Base-by-base conservation (phyloP, 2,329 filamentous ascomycete species). In the Colletotrichum salicis region DNA sequence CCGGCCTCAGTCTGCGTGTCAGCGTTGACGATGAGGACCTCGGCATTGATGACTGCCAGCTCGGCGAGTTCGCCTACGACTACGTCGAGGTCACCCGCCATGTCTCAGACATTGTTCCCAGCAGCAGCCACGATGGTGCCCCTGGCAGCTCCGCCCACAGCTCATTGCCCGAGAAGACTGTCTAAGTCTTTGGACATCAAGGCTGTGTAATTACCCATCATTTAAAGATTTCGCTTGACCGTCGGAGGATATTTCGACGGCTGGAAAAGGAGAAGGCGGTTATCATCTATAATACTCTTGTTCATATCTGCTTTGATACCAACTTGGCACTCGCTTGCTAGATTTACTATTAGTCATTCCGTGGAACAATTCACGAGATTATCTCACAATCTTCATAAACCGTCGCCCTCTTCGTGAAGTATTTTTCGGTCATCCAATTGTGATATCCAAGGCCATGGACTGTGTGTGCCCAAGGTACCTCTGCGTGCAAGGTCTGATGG, bases 51-150 rank as follows among this genome's bases (percentile, higher is more conserved):
- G 92, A 94, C 77, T 88, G 89, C 79, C 91, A 95, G 84, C 90
- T 94, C 63, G 93, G 93, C 81, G 93, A 95, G 83, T 95, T 95
- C 78, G 93, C 93, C 33, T 95, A 94, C 84, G 93, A 95, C 80
- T 95, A 95, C 80, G 93, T 95, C 76, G 93, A 95, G 88, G 79
- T 90, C 59, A 86, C 85, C 52, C 85, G 88, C 67, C 92, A 95
- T 76, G 89, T 95, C 67, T 83, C 81, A 71, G 86, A 83, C 48
- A 73, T 75, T n/a, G 56, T 75, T 4, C 65, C 69, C 10, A 51
- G 31, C 35, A 64, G 65, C 41, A 55, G 57, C 60, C 59, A 70
- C 13, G 70, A 63, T 4, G 68, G 56, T 13, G 41, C 56, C n/a
- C 61, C 67, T 1, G 54, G 57, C 4, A 68, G 71, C 56, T 74